phyloP scores from a whole-genome alignment of 2,329 filamentous ascomycete species.

The Penicillium freii region DNA sequence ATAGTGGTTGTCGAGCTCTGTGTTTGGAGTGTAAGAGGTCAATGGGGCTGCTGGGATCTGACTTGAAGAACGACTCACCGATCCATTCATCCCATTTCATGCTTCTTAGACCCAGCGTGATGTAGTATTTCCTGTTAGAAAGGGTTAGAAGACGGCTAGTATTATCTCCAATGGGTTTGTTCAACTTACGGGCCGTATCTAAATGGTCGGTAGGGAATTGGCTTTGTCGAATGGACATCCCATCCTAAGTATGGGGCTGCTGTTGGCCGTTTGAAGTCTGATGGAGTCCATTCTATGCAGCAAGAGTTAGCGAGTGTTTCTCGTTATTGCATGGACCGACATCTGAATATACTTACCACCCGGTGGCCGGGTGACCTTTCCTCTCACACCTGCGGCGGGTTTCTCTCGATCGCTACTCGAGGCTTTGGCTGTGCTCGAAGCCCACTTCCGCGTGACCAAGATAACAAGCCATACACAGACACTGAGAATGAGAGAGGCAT shows the following conservation, averaged over 20 bases:
- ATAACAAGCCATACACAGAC: constrained; percentile 33
- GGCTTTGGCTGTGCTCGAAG: constrained; percentile 16
- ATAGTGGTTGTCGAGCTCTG: constrained; percentile 77
- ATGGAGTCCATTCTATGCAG: constrained; percentile 54
- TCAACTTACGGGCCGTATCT: constrained; percentile 62
- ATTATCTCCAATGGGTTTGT: background rate
- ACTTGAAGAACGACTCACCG: constrained; percentile 26
- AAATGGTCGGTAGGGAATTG: constrained; percentile 75
- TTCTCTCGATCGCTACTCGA: constrained; percentile 50
- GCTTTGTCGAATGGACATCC: constrained; percentile 66
- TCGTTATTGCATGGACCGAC: background rate
- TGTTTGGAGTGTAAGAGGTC: background rate
- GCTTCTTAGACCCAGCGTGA: constrained; percentile 73
- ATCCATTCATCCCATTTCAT: constrained; percentile 75
- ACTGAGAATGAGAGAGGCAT: constrained; percentile 16
- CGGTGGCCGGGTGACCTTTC: constrained; percentile 39
- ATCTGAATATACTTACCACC: constrained; percentile 44
- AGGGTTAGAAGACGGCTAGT: background rate
- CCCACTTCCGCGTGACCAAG: constrained; percentile 30
- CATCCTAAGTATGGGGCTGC: constrained; percentile 65
- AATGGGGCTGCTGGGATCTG: background rate
- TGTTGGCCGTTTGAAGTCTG: constrained; percentile 58
- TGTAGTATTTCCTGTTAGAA: constrained; percentile 58
- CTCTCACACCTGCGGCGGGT: constrained; percentile 28
- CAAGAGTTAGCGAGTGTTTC: background rate